Evolutionary conservation across 495 filamentous ascomycete genomes (phyloP).

Genomic region (Tuber aestivum): DNA sequence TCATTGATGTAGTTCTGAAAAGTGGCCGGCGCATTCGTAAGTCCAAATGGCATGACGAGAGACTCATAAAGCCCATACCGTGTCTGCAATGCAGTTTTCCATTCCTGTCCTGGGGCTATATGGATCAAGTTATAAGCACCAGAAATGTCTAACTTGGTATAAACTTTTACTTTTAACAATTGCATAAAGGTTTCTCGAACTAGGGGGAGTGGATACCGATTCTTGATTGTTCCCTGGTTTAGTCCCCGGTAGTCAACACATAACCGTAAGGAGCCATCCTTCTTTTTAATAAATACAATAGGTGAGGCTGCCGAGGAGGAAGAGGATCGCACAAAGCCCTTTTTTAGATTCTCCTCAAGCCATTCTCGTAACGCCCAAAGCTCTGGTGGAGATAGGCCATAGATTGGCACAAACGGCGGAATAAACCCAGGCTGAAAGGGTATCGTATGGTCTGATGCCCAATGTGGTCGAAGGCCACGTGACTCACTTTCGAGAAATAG

Average conservation of each 20-base stretch:
- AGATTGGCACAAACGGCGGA: constrained; percentile 10
- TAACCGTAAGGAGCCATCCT: constrained; percentile 8
- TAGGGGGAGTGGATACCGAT: constrained; percentile 22
- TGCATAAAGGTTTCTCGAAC: constrained; percentile 12
- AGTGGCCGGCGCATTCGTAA: constrained; percentile 11
- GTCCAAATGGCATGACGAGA: constrained; percentile 25
- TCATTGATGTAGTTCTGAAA: constrained; percentile 15
- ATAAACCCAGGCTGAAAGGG: constrained; percentile 12
- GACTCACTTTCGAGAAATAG: constrained; percentile 1
- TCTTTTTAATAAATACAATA: constrained; percentile 14
- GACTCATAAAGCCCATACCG: constrained; percentile 40
- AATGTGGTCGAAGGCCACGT: constrained; percentile 6
- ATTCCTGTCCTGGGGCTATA: constrained; percentile 39
- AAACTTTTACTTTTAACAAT: constrained; percentile 9
- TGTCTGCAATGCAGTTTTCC: constrained; percentile 43
- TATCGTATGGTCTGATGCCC: constrained; percentile 15
- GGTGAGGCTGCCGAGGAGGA: constrained; percentile 11
- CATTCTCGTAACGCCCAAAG: constrained; percentile 2
- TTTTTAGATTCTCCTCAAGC: constrained; percentile 9
- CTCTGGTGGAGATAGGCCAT: constrained; percentile 1
- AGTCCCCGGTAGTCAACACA: constrained; percentile 29
- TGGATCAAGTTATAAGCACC: no score
- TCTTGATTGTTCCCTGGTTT: constrained; percentile 31
- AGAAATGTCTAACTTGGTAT: constrained; percentile 6
- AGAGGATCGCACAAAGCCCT: constrained; percentile 4